Conservation (phyloP, 202 grass and related monocot species). For the Schoenoplectus triqueter region DNA sequence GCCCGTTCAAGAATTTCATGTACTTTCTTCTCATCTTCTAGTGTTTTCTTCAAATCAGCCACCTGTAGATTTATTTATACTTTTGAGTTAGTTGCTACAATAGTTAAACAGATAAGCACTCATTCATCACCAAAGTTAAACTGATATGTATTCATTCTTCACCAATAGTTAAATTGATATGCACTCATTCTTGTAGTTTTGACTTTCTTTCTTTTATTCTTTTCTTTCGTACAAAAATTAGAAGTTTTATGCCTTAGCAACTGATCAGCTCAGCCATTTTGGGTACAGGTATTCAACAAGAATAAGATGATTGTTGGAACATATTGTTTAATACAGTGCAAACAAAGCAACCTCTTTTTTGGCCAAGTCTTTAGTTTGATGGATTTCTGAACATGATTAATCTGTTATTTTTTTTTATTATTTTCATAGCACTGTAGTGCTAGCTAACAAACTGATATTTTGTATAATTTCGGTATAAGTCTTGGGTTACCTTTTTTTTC, state of each 20-base stretch:
- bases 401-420: background rate
- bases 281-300: background rate
- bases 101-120: background rate
- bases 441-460: background rate
- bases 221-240: background rate
- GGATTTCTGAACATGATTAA: background rate
- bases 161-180: too few relatives aligned
- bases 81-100: background rate
- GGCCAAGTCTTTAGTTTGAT: background rate
- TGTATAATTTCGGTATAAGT: background rate
- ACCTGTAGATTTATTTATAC: conserved; percentile 49
- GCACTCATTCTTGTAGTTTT: background rate
- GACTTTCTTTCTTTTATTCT: background rate
- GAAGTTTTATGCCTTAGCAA: background rate
- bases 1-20: conserved; percentile 72
- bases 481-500: too few relatives aligned
- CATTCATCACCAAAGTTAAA: background rate
- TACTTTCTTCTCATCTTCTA: conserved; percentile 71
- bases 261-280: background rate
- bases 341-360: background rate
- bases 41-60: conserved; percentile 56
- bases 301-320: too few relatives aligned
- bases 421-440: background rate
- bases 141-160: too few relatives aligned
- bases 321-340: background rate